Evolutionary conservation across 371 early-diverging fungal species (phyloP), one percentile per base, ranked within the genome.

Genomic region (Mucor racemosus): DNA sequence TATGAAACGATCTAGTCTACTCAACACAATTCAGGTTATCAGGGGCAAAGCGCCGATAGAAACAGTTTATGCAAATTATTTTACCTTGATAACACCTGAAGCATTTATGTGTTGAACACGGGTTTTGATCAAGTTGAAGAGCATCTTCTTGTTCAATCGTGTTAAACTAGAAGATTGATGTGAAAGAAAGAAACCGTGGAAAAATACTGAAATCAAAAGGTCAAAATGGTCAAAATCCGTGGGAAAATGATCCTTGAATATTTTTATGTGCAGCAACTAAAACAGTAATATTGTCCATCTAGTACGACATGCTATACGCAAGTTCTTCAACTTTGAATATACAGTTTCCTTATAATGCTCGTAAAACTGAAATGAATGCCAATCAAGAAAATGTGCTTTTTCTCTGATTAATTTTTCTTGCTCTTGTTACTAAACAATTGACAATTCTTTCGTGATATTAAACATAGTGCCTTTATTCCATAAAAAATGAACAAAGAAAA

Each of bases 171-270:
- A 19, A 35, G 14, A 42, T 15, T 31, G 31, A 53, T 53, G 15
- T 33, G 54, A 55, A 42, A 34, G 33, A 44, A 46, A 26, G 15
- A 33, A 39, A 58, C 48, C 65, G 65, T 65, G 65, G 65, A 61
- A 66, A 66, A 66, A 50, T 34, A 44, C 31, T 35, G 53, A 48
- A 53, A 17, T 53, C 36, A 33, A 21, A 13, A 56, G 36, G 41
- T 41, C 13, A 53, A n/a, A 38, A 44, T 46, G 46, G 61, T 40
- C 41, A 36, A 60, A 13, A 60, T 50, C 42, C 66, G 66, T 66
- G 66, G 66, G 66, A 66, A 66, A 66, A 40, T 50, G 38, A 38
- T 26, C 26, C 26, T 26, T 26, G 26, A 26, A 26, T 26, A 26
- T 26, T 26, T 26, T 26, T 26, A 26, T 26, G 26, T 26, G 21